A percentile compares a stretch with the other conserved stretches of the same genome.
phyloP scores from a whole-genome alignment of 2,329 filamentous ascomycete genomes.

The Fusarium sp. region DNA sequence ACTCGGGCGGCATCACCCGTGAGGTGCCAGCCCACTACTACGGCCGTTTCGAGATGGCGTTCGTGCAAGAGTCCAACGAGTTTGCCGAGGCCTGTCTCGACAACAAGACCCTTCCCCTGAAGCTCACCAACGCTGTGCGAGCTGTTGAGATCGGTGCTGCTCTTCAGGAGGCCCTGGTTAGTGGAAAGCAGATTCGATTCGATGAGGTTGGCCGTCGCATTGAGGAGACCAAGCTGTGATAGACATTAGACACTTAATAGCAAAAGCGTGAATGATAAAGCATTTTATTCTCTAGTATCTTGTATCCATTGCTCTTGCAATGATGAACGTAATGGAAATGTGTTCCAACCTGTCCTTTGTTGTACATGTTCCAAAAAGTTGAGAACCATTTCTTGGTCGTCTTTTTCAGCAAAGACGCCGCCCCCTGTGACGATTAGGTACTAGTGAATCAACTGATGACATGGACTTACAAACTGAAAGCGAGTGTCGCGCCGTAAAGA shows the following conservation, averaged over 20 bases:
- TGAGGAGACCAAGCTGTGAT: slow-evolving; percentile 22
- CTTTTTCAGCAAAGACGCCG: slow-evolving; percentile 21
- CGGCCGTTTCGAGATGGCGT: slow-evolving; percentile 24
- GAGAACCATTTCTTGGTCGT: slow-evolving; percentile 26
- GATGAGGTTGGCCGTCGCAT: slow-evolving; percentile 27
- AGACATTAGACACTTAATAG: background rate
- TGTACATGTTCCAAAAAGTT: slow-evolving; percentile 27
- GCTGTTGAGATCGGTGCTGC: slow-evolving; percentile 23
- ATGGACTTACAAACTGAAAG: background rate
- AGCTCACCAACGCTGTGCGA: slow-evolving; percentile 13
- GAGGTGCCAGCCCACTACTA: slow-evolving; percentile 23
- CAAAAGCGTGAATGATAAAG: background rate
- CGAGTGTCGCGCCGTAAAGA: background rate
- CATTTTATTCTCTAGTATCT: slow-evolving; percentile 7
- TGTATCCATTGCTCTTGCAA: slow-evolving; percentile 24
- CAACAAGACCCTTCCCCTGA: slow-evolving; percentile 45
- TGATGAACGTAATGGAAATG: slow-evolving; percentile 14
- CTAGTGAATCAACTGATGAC: background rate
- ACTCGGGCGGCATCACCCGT: slow-evolving; percentile 10
- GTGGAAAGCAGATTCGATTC: slow-evolving; percentile 23
- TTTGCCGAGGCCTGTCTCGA: slow-evolving; percentile 21
- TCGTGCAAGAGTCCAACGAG: slow-evolving; percentile 21
- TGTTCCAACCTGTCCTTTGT: slow-evolving; percentile 28
- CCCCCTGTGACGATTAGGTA: slow-evolving; percentile 26
- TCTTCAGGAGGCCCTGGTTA: slow-evolving; percentile 21